Conservation (phyloP, 2,329 filamentous ascomycete genomes). For the Botryosphaeria dothidea region DNA sequence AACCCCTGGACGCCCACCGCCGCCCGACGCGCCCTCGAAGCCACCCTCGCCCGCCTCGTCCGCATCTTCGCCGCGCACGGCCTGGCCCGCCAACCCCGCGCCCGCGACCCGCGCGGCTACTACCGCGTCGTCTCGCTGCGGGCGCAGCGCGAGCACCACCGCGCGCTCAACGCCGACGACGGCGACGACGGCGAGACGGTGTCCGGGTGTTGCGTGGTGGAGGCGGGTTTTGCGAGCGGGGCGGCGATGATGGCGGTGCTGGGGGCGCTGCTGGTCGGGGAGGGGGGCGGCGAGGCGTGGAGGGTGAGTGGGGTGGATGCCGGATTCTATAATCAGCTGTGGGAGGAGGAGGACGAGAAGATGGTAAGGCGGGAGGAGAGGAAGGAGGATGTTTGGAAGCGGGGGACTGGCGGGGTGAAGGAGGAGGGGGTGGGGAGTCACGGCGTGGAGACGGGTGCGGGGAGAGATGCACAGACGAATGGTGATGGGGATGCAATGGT, state of each 20-base stretch:
- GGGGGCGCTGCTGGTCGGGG: background rate
- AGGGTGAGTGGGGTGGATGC: background rate
- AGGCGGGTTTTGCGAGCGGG: background rate
- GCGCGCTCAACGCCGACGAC: background rate
- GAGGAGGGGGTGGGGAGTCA: too few relatives aligned
- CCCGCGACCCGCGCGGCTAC: background rate
- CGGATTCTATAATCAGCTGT: background rate
- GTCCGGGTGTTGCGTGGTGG: background rate
- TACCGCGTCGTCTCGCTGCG: background rate
- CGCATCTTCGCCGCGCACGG: background rate
- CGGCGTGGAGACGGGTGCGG: too few relatives aligned
- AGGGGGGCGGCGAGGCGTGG: background rate
- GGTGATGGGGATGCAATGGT: too few relatives aligned
- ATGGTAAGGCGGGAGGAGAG: background rate
- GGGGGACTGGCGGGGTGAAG: too few relatives aligned
- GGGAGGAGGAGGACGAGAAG: background rate
- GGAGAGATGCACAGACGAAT: too few relatives aligned
- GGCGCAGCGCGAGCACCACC: background rate
- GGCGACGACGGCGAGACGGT: background rate
- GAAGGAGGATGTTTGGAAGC: too few relatives aligned
- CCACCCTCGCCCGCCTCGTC: background rate
- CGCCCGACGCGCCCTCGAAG: background rate
- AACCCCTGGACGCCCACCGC: background rate
- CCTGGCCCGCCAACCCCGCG: background rate
- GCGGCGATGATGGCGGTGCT: background rate